Base-by-base conservation (phyloP, 192 early-diverging fungal species). In the Phlyctochytrium planicorne region DNA sequence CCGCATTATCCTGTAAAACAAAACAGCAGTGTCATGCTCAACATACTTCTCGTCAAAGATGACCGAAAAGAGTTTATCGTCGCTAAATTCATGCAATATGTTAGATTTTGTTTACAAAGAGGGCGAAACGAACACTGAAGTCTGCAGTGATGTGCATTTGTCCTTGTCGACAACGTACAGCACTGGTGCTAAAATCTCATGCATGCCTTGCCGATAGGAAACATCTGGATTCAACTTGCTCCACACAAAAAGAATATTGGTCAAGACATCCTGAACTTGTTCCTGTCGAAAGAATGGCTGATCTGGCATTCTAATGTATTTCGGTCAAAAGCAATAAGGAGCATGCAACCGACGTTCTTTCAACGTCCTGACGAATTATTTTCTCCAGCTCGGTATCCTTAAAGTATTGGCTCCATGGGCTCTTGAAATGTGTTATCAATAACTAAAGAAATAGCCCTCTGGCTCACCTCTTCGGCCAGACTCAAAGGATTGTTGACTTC, bases 181-280 rank as follows among this genome's bases (percentile, higher is more conserved):
- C 23, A 97, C 77, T 24, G 92, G 91, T 0, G 93, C 96, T 16
- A 94, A 72, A 29, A 98, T 67, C 74, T 98, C 96, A 70, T 98
- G 96, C 96, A 98, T 98, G 30, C 96, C 96, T 73, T 98, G 96
- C 37, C 96, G 86, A 77, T 98, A 98, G 20, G 90, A 89, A n/a
- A 97, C 82, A 32, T 88, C 88, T 16, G 83, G 79, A 68, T 98
- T 89, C 71, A 94, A 80, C 70, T 94, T 94, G 75, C 91, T 91
- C 72, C 93, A 96, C 31, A 97, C 89, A 65, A 98, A 95, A 30
- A 98, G 75, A 33, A 97, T 88, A 65, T 91, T 89, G 1, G 82
- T 74, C 79, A 98, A 73, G 35, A 85, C 72, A 53, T 79, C 79
- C 66, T 92, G 94, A 29, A 89, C 86, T 0, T 72, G 71, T 27